Percentiles rank a stretch among this genome's conserved stretches.
Evolutionary conservation across 495 filamentous ascomycete species (phyloP).

Genomic region (Neurospora sp.): DNA sequence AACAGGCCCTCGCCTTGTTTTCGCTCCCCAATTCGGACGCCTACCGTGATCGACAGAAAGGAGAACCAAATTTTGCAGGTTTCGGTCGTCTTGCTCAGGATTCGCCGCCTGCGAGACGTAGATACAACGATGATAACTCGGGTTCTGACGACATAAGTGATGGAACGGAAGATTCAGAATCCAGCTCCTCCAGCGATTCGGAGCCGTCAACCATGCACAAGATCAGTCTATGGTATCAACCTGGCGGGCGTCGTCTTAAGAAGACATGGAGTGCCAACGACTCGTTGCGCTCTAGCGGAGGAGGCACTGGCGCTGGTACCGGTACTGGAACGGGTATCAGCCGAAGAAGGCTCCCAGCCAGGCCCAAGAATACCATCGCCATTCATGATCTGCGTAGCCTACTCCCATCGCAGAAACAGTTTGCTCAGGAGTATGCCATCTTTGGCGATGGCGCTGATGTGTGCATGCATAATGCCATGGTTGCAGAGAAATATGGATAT

Average conservation of each 20-base stretch:
- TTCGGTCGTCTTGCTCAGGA: slow-evolving; percentile 67
- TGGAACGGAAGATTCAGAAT: slow-evolving; percentile 54
- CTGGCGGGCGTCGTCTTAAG: slow-evolving; percentile 29
- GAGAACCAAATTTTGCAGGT: slow-evolving; percentile 68
- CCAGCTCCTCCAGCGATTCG: slow-evolving; percentile 59
- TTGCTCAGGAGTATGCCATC: slow-evolving; percentile 74
- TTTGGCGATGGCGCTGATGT: slow-evolving; percentile 70
- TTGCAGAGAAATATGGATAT: slow-evolving; percentile 65
- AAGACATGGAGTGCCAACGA: slow-evolving; percentile 38
- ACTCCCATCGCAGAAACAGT: slow-evolving; percentile 62
- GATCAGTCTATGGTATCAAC: slow-evolving; percentile 36
- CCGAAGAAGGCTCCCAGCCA: slow-evolving; percentile 25
- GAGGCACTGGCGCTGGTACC: slow-evolving; percentile 40
- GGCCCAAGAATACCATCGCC: slow-evolving; percentile 49
- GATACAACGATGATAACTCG: slow-evolving; percentile 43
- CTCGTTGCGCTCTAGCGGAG: slow-evolving; percentile 39
- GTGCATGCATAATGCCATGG: slow-evolving; percentile 70
- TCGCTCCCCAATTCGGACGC: slow-evolving; percentile 48
- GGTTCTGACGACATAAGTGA: slow-evolving; percentile 35
- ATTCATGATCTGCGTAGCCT: slow-evolving; percentile 59
- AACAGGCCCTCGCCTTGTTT: slow-evolving; percentile 55
- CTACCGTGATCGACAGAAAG: slow-evolving; percentile 51
- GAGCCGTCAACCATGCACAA: slow-evolving; percentile 54
- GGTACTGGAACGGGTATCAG: slow-evolving; percentile 43
- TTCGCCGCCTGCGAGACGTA: slow-evolving; percentile 35